Conservation (phyloP, 169 alveolate genomes). For the Cryptosporidium sp. region DNA sequence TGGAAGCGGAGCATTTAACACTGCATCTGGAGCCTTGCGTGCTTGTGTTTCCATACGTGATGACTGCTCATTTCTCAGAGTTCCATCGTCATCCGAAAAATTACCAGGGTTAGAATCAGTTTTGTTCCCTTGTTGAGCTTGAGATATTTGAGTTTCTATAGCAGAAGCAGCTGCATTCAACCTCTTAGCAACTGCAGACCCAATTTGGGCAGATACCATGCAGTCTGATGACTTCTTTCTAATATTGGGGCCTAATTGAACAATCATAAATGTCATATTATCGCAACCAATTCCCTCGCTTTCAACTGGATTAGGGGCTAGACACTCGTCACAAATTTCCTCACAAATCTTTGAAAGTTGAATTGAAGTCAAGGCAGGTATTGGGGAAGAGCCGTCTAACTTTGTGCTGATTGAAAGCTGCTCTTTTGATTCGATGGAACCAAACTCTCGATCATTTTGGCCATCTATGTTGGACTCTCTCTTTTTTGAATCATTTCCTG, state of each 20-base stretch:
- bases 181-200: slow-evolving; percentile 55
- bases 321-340: slow-evolving; percentile 89
- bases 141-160: slow-evolving; percentile 37
- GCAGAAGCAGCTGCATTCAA: slow-evolving; percentile 47
- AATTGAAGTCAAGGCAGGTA: slow-evolving; percentile 64
- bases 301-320: slow-evolving; percentile 88
- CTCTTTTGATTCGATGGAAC: slow-evolving; percentile 39
- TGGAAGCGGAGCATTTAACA: slow-evolving; percentile 42
- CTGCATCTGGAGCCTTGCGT: slow-evolving; percentile 63
- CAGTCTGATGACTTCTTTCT: slow-evolving; percentile 67
- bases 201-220: slow-evolving; percentile 57
- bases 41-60: background rate
- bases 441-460: slow-evolving; percentile 6
- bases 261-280: slow-evolving; percentile 93
- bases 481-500: slow-evolving; percentile 2
- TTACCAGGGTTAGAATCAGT: slow-evolving; percentile 1
- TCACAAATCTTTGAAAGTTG: slow-evolving; percentile 86
- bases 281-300: slow-evolving; percentile 94
- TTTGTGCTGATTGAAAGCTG: slow-evolving; percentile 11
- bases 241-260: slow-evolving; percentile 81
- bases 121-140: background rate
- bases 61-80: slow-evolving; percentile 27
- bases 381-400: slow-evolving; percentile 53
- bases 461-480: slow-evolving; percentile 33
- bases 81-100: slow-evolving; percentile 1